Percentiles rank a stretch among this genome's conserved stretches.
These are phyloP conservation scores for Leccinum uliginosum DNA, from an alignment of 768 basidiomycete species.

Conservation along the genomic window DNA sequence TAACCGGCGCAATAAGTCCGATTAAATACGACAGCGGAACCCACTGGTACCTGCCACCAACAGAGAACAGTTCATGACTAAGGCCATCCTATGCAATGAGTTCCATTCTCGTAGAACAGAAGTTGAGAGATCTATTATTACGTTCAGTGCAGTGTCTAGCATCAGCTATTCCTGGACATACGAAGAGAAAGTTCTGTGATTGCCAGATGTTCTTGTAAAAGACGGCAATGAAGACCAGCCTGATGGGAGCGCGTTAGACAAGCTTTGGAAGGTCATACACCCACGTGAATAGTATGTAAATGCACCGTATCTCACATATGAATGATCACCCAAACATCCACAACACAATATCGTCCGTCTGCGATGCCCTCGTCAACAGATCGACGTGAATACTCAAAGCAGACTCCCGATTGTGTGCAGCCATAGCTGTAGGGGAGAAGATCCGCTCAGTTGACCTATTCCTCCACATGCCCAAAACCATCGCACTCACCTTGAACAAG, in stretches of 20 bases:
- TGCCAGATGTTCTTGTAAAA: slow-evolving; percentile 53
- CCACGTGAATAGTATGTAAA: slow-evolving; percentile 47
- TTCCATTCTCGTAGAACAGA: slow-evolving; percentile 50
- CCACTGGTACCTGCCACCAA: slow-evolving; percentile 32
- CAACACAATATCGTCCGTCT: slow-evolving; percentile 77
- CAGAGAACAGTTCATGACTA: slow-evolving; percentile 31
- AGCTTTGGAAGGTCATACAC: slow-evolving; percentile 3
- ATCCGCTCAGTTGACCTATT: neutral
- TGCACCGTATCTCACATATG: slow-evolving; percentile 39
- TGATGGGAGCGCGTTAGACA: slow-evolving; percentile 8
- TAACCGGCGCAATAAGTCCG: slow-evolving; percentile 34
- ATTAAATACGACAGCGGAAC: slow-evolving; percentile 35
- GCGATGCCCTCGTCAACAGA: slow-evolving; percentile 72
- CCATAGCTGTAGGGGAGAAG: slow-evolving; percentile 58
- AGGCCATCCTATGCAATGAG: slow-evolving; percentile 41
- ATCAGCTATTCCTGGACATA: slow-evolving; percentile 28
- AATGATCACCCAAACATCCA: slow-evolving; percentile 89
- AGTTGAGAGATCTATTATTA: slow-evolving; percentile 41
- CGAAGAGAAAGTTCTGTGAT: slow-evolving; percentile 57
- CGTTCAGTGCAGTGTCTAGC: neutral
- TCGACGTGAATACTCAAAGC: slow-evolving; percentile 87
- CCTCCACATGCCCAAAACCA: neutral
- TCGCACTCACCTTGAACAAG: slow-evolving; percentile 62
- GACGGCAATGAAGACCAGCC: slow-evolving; percentile 31
- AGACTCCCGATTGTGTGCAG: slow-evolving; percentile 66